phyloP scores from a whole-genome alignment of 768 basidiomycete genomes.

The Flagelloscypha sp. region DNA sequence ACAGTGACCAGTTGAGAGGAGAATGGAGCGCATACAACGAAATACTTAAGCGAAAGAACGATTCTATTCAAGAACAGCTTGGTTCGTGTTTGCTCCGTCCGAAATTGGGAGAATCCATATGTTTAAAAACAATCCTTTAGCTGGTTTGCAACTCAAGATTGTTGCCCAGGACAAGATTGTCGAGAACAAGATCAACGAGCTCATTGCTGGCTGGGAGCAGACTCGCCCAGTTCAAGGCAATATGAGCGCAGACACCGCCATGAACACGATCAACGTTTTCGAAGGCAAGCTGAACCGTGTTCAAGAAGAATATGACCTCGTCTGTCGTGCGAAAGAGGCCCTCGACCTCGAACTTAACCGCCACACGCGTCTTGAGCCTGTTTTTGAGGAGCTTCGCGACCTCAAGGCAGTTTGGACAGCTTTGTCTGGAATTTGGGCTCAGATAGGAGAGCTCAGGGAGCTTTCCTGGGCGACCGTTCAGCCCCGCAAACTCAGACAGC shows the following conservation, averaged over 20 bases:
- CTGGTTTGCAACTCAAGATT: slow-evolving; percentile 97
- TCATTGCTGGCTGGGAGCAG: slow-evolving; percentile 89
- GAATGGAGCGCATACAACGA: slow-evolving; percentile 99
- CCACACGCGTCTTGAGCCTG: slow-evolving; percentile 85
- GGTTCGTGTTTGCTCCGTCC: slow-evolving; percentile 38
- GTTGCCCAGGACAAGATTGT: slow-evolving; percentile 99
- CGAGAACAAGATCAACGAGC: slow-evolving; percentile 89
- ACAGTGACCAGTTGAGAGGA: slow-evolving; percentile 92
- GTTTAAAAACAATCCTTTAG: slow-evolving; percentile 29
- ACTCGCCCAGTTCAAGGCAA: slow-evolving; percentile 95
- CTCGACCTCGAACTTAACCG: slow-evolving; percentile 86
- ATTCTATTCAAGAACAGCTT: slow-evolving; percentile 96
- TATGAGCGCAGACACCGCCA: slow-evolving; percentile 92
- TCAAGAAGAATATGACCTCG: slow-evolving; percentile 91
- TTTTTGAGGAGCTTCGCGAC: slow-evolving; percentile 92
- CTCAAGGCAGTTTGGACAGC: slow-evolving; percentile 99
- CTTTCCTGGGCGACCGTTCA: slow-evolving; percentile 87
- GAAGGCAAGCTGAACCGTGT: slow-evolving; percentile 85
- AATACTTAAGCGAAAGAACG: slow-evolving; percentile 95
- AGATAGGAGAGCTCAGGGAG: slow-evolving; percentile 84
- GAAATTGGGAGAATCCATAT: background rate
- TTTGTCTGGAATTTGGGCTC: slow-evolving; percentile 92
- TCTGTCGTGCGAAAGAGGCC: slow-evolving; percentile 94
- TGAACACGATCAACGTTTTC: slow-evolving; percentile 93
- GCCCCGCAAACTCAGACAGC: slow-evolving; percentile 89